These are phyloP conservation scores for Phytophthora macrochlamydospora DNA, from an alignment of 352 stramenopile species.

Conservation along the genomic window DNA sequence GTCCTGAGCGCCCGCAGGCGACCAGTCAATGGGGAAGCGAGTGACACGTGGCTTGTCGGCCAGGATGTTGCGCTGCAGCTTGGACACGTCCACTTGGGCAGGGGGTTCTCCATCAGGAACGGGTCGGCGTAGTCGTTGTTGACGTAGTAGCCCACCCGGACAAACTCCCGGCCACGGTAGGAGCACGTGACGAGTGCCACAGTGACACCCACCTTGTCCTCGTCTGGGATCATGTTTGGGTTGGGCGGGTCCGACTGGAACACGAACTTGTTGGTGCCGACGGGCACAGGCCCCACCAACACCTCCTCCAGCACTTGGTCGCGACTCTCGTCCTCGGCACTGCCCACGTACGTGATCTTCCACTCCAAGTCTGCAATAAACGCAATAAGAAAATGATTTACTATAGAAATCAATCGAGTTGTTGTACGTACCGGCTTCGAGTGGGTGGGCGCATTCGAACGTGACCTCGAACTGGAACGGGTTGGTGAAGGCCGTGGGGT, in stretches of 20 bases:
- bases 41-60: conserved; percentile 96
- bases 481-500: conserved; percentile 97
- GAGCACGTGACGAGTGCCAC: conserved; percentile 98
- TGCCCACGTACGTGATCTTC: conserved; percentile 99
- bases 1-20: conserved; percentile 54
- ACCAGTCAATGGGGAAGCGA: conserved; percentile 97
- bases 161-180: conserved; percentile 97
- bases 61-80: conserved; percentile 96
- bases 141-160: conserved; percentile 98
- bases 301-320: conserved; percentile 99
- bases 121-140: conserved; percentile 98
- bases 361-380: conserved; percentile 96
- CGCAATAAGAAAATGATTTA: too few species aligned
- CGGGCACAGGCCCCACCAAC: conserved; percentile 97
- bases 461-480: conserved; percentile 99
- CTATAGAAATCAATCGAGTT: neutral
- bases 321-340: conserved; percentile 93
- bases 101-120: conserved; percentile 86
- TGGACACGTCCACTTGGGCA: conserved; percentile 85
- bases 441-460: conserved; percentile 97
- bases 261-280: conserved; percentile 99
- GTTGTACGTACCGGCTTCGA: conserved; percentile 89
- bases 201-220: conserved; percentile 98
- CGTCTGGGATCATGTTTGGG: conserved; percentile 90
- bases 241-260: conserved; percentile 96